Evolutionary conservation across 2,329 filamentous ascomycete species (phyloP), one percentile per base, ranked within the genome.

Genomic region (Colletotrichum gigasporum): DNA sequence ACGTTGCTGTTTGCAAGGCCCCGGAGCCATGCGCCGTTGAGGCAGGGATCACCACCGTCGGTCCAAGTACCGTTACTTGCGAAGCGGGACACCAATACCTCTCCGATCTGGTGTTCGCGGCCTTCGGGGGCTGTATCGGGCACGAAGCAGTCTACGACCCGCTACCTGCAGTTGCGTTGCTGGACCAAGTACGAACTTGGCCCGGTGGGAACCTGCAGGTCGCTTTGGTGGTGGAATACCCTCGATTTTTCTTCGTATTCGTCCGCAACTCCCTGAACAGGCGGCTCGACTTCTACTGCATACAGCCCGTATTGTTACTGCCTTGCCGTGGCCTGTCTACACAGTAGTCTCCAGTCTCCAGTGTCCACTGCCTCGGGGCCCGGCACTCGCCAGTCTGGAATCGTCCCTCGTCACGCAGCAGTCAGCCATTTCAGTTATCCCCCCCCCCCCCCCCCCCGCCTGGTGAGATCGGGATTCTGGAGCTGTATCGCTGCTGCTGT

Each of bases 201-300:
- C 55, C 41, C 5, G 20, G 41, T 61, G 56, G 61, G 48, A 54
- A 61, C 48, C 41, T 64, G 56, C 56, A 64, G 61, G 56, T 47
- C 32, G 44, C 26, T 37, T 48, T 48, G 34, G 48, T 48, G 34
- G 48, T 50, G 61, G 48, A 32, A 64, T 53, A 42, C 45, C 20
- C 26, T 35, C 48, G 30, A 35, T 44, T 42, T 35, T 51, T 30
- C 39, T 47, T 61, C 56, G 61, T 64, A 64, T 64, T 61, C 56
- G 61, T 54, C 56, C 61, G 16, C 34, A 28, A 26, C 28, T 26
- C 8, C 34, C 48, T 54, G 34, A 32, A 61, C 41, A 16, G 35
- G 60, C 35, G 18, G 47, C 14, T 53, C 47, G 20, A 52, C 28
- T 32, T 47, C 56, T 53, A 26, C 30, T 20, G 39, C 35, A 44